Evolutionary conservation across 2,329 filamentous ascomycete species (phyloP), one percentile per base, ranked within the genome.

Genomic region (Alternaria sp.): DNA sequence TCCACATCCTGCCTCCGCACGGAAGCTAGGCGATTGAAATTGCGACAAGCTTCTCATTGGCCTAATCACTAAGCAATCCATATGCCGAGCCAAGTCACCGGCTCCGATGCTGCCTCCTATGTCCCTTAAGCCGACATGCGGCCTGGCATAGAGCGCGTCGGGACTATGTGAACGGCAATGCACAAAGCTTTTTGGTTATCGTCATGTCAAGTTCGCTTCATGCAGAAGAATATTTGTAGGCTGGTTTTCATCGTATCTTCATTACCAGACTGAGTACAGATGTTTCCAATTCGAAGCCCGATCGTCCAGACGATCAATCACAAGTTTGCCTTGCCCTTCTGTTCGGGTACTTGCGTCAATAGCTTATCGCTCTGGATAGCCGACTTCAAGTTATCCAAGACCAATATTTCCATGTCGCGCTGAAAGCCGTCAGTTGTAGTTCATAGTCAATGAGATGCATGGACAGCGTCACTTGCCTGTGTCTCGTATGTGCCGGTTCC

Each of bases 311-410:
- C 2, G 20, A 21, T 10, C 26, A 5, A 33, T 71, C 55, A 77
- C 23, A 76, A 71, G 54, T 77, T 77, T 23, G 76, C 73, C 61
- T 71, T 74, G 43, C 71, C 69, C 60, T 85, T 87, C 81, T 90
- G 88, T 77, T 89, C 88, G 5, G 85, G 83, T 44, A 90, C 85
- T 64, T 86, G 83, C n/a, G 88, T 90, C 61, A 89, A 77, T 74
- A 90, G 76, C 63, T 83, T 83, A 5, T 86, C 87, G 62, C 85
- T 83, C 71, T 88, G 84, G 43, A 90, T 82, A 6, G 85, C 87
- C 30, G 79, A 83, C 71, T 84, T 84, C 74, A 90, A 66, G 67
- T 89, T 89, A 30, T 87, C 82, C 73, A 89, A 64, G 18, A 88
- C 87, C 66, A 88, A 72, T 56, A 88, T 71, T 74, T 89, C 87